A percentile compares a stretch with the other conserved stretches of the same genome.
Conservation (phyloP, 129 eudicot species). For the Dittrichia graveolens region DNA sequence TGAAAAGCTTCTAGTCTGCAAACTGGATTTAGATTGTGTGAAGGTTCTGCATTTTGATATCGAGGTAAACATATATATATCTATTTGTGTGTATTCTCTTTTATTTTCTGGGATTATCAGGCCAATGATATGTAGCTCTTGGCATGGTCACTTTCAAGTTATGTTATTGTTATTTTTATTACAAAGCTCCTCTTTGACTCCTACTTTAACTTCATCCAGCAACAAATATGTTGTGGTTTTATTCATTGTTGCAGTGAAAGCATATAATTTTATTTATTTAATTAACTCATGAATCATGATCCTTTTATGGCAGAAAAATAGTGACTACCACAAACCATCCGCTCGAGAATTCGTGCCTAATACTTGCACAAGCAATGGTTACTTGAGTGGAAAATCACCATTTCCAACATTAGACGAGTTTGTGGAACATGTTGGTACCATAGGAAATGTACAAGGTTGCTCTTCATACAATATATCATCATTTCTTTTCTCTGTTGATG, state of each 20-base stretch:
- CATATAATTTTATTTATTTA: background rate
- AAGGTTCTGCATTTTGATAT: slow-evolving; percentile 82
- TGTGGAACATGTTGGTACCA: slow-evolving; percentile 63
- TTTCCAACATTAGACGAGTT: slow-evolving; percentile 79
- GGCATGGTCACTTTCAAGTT: too few species aligned
- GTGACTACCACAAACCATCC: slow-evolving; percentile 32
- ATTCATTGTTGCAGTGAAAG: background rate
- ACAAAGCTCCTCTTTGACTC: too few species aligned
- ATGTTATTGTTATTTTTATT: too few species aligned
- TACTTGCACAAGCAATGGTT: slow-evolving; percentile 51
- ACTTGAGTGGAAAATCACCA: slow-evolving; percentile 79
- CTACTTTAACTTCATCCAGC: background rate
- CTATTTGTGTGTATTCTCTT: slow-evolving; percentile 1
- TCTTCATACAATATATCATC: slow-evolving; percentile 3
- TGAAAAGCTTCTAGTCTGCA: slow-evolving; percentile 85
- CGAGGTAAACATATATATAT: slow-evolving; percentile 59
- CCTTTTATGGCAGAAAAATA: slow-evolving; percentile 50
- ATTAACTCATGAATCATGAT: background rate
- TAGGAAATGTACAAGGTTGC: slow-evolving; percentile 74
- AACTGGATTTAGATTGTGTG: slow-evolving; percentile 87
- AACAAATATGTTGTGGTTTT: too few species aligned
- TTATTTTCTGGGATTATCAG: background rate
- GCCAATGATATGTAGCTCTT: too few species aligned
- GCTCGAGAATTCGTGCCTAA: slow-evolving; percentile 44
- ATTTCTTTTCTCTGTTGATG: background rate